Base-by-base conservation (phyloP, 495 filamentous ascomycete genomes). In the Penicillium parvum region DNA sequence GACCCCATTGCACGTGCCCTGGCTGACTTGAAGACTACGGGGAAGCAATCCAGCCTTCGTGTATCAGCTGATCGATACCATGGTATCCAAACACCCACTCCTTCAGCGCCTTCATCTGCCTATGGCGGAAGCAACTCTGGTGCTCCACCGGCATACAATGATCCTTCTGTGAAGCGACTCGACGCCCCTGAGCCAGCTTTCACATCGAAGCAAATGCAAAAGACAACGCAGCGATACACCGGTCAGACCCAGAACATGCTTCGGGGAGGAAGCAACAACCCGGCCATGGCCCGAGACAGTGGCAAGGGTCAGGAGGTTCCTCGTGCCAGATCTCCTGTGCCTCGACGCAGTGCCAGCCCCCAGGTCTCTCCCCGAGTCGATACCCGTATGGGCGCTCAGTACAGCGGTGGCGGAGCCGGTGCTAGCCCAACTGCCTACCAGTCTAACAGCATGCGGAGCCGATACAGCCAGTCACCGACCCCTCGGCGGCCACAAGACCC, bases 1-100 rank as follows among this genome's bases (percentile, higher is more conserved):
- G 92, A 98, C 55, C 92, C 94, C 0, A 96, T 99, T 56, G 94
- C 90, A 4, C 76, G 87, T 39, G 94, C 94, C 9, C 72, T 99
- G 4, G 91, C 88, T 14, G 94, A 96, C 53, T 72, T 99, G 19
- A 96, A 95, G 68, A 88, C 84, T 0, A 83, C 87, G 10, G 79
- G 77, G 1, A 94, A 91, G 61, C 81, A 85, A 41, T 77, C 85
- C 7, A 79, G 80, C 11, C 69, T 69, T n/a, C 78, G 94, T 11
- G 81, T 95, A 29, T 95, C 92, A 9, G 94, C 91, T 29, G 94
- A 99, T 57, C 79, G 85, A 48, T 96, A 94, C 62, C 87, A 92
- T 55, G 94, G 94, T 17, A 80, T 99, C 33, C 37, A 42, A 1
- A 55, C 57, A 5, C 57, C 57, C 3, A 70, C 84, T 35, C 94